Conservation (phyloP, 768 basidiomycete genomes). For the Lactifluus echinatus region DNA sequence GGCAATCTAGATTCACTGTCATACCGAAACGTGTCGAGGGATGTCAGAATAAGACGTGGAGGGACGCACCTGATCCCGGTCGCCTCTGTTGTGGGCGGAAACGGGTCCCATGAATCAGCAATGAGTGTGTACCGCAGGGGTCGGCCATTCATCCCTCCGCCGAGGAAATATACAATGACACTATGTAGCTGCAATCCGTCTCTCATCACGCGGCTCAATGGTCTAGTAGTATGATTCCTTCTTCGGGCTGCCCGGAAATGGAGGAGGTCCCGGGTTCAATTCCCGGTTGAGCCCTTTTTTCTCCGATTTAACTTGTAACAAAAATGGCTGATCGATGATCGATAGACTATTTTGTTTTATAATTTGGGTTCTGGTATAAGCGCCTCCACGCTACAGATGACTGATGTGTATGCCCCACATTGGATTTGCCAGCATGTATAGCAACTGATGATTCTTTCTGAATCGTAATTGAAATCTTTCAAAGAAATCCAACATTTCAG, state of each 20-base stretch:
- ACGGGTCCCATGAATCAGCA: constrained; percentile 8
- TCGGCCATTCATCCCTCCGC: not conserved
- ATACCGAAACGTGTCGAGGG: constrained; percentile 8
- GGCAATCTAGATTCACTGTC: constrained; percentile 19
- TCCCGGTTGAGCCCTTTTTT: constrained; percentile 31
- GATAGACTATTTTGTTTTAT: too few species aligned
- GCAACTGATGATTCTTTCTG: too few species aligned
- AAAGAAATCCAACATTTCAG: too few species aligned
- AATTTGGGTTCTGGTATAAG: too few species aligned
- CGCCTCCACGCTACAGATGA: too few species aligned
- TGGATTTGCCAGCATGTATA: too few species aligned
- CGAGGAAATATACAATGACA: too few species aligned
- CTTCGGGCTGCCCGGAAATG: constrained; percentile 25
- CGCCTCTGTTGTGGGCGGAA: not conserved
- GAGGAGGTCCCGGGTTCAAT: constrained; percentile 36
- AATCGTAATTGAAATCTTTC: too few species aligned
- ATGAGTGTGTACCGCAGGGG: too few species aligned
- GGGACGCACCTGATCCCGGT: constrained; percentile 2
- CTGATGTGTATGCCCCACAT: too few species aligned
- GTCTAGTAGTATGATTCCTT: constrained; percentile 31
- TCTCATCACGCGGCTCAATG: constrained; percentile 28
- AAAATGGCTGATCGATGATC: too few species aligned
- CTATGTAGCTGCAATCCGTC: too few species aligned
- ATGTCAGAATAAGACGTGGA: not conserved
- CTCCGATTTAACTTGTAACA: not conserved